phyloP scores from a whole-genome alignment of 768 basidiomycete species.

The Suillus sp. region DNA sequence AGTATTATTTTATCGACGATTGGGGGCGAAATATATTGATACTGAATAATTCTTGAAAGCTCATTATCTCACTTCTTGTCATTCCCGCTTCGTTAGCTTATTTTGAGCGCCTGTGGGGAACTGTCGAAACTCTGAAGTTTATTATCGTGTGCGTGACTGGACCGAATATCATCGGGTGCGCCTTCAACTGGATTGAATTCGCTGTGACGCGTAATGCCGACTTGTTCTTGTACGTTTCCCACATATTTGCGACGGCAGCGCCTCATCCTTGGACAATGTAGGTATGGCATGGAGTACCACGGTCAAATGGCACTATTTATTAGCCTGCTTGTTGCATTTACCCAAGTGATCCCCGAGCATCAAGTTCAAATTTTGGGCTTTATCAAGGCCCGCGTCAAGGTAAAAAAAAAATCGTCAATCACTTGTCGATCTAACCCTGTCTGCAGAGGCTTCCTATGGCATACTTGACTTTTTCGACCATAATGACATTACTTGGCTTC shows the following conservation, averaged over 20 bases:
- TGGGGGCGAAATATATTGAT: conserved; percentile 11
- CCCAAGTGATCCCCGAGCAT: conserved; percentile 97
- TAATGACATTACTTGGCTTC: conserved; percentile 80
- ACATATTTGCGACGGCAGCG: conserved; percentile 14
- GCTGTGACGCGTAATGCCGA: conserved; percentile 68
- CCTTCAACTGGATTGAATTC: conserved; percentile 87
- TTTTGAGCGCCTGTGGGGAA: conserved; percentile 94
- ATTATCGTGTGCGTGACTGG: conserved; percentile 73
- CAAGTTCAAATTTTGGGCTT: conserved; percentile 92
- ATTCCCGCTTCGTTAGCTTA: conserved; percentile 86
- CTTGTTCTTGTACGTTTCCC: conserved; percentile 68
- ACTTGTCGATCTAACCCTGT: conserved; percentile 10
- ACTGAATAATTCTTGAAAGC: conserved; percentile 44
- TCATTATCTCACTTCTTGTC: conserved; percentile 72
- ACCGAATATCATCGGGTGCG: conserved; percentile 88
- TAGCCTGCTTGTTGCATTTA: conserved; percentile 91
- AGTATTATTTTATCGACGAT: conserved; percentile 29
- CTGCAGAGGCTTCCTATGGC: conserved; percentile 90
- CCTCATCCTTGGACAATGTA: conserved; percentile 34
- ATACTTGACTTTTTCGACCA: conserved; percentile 86
- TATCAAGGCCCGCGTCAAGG: conserved; percentile 88
- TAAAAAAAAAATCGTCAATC: conserved; percentile 26
- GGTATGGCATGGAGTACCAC: conserved; percentile 87
- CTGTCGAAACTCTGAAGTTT: conserved; percentile 83
- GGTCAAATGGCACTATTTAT: conserved; percentile 93